Evolutionary conservation across 1,139 yeast genomes (phyloP).

Genomic region (Kurtzmaniella quercitrusa): DNA sequence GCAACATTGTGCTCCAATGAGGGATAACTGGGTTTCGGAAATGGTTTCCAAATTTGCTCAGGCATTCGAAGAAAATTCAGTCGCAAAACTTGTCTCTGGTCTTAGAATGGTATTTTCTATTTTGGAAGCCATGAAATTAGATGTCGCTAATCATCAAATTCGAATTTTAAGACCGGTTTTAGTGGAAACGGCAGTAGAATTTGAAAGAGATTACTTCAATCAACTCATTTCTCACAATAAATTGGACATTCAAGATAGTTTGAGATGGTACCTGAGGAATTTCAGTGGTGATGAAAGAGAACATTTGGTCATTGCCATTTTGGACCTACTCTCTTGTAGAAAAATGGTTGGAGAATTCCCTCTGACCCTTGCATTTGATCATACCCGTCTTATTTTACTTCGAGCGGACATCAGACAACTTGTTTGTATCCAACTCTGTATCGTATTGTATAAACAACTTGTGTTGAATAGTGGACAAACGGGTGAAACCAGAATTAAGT

Average conservation of each 20-base stretch:
- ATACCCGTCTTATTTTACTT: constrained; percentile 68
- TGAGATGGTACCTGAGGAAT: constrained; percentile 63
- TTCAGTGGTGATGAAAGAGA: constrained; percentile 9
- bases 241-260: constrained; percentile 60
- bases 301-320: constrained; percentile 25
- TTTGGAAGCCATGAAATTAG: constrained; percentile 93
- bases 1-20: constrained; percentile 92
- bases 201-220: constrained; percentile 82
- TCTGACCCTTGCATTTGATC: constrained; percentile 82
- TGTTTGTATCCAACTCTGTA: constrained; percentile 74
- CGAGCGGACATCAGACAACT: constrained; percentile 85
- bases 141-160: constrained; percentile 92
- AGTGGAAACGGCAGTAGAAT: constrained; percentile 85
- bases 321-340: constrained; percentile 68
- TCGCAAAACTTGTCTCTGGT: constrained; percentile 66
- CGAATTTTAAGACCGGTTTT: constrained; percentile 79
- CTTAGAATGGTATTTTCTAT: constrained; percentile 76
- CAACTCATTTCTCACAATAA: constrained; percentile 67
- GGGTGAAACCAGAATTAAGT: constrained; percentile 12
- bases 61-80: constrained; percentile 54
- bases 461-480: constrained; percentile 34
- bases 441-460: constrained; percentile 69
- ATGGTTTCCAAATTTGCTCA: constrained; percentile 68
- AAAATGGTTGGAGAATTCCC: constrained; percentile 84
- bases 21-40: constrained; percentile 85